phyloP scores from a whole-genome alignment of 2,329 filamentous ascomycete species.

The Emmonsiellopsis sp. region DNA sequence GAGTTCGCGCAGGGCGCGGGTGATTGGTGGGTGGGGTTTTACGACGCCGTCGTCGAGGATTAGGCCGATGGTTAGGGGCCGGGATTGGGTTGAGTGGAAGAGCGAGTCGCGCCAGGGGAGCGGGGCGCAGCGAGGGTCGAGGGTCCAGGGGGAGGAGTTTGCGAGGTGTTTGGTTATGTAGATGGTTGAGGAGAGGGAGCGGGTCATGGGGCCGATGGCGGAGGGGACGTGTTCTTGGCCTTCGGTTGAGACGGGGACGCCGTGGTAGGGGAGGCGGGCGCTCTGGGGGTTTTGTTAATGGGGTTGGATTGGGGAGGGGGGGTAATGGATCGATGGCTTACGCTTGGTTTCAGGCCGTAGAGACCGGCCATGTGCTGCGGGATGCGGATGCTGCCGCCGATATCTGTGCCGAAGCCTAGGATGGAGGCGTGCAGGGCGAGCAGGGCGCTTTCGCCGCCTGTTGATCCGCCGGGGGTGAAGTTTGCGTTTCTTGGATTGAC shows the following conservation, averaged over 20 bases:
- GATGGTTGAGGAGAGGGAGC: conserved; percentile 43
- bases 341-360: conserved; percentile 32
- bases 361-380: conserved; percentile 47
- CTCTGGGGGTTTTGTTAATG: conserved; percentile 3
- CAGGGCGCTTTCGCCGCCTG: conserved; percentile 58
- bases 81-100: conserved; percentile 32
- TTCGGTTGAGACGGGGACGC: conserved; percentile 53
- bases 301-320: background rate
- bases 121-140: conserved; percentile 46
- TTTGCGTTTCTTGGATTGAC: conserved; percentile 56
- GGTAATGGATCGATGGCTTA: background rate
- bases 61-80: conserved; percentile 52
- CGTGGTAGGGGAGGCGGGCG: conserved; percentile 43
- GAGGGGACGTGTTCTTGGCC: conserved; percentile 56
- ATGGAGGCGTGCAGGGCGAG: conserved; percentile 50
- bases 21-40: conserved; percentile 51
- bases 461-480: conserved; percentile 56
- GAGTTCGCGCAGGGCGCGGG: conserved; percentile 44
- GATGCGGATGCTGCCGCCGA: conserved; percentile 42
- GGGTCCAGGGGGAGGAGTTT: conserved; percentile 42
- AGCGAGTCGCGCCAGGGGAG: conserved; percentile 45
- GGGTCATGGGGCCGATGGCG: conserved; percentile 53
- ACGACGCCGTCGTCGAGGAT: conserved; percentile 53
- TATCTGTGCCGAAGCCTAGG: conserved; percentile 57
- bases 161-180: conserved; percentile 42